Evolutionary conservation across 306 rosid species (phyloP), one percentile per base, ranked within the genome.

Genomic region (Crotalaria pallida): DNA sequence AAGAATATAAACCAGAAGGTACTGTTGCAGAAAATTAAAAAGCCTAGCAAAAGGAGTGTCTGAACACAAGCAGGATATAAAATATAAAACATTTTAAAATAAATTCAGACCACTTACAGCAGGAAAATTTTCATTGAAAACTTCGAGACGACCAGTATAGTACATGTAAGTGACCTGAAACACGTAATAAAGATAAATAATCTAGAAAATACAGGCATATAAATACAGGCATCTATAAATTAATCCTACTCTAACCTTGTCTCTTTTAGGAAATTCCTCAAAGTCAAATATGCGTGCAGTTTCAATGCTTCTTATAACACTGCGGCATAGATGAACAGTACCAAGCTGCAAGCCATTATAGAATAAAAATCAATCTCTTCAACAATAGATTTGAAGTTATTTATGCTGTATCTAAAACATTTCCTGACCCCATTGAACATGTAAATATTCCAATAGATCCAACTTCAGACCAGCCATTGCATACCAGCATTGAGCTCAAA

Each of bases 91-190:
- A 51, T 73, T 62, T 55, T 45, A 15, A 55, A 58, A 53, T 58
- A 75, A 72, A 50, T 48, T 61, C 52, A 66, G 72, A 73, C 52
- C 62, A 87, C 98, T 87, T 84, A 94, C 96, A 52, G 96, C 85
- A 24, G 95, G 91, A 64, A 91, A 94, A 73, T 94, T 94, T 87
- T 94, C 98, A 56, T 94, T 90, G 85, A 91, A 88, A 77, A 94
- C 99, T 77, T 94, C 97, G 1, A 94, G 95, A 58, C 99, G 97
- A n/a, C 99, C 99, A 9, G 99, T 94, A 79, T 90, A 94, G 79
- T 94, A 94, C 99, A 88, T 91, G 91, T 94, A 94, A 48, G 97
- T 87, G 69, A 88, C 98, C 96, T 90, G 90, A 58, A 83, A 68
- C 59, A 74, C n/a, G 44, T 43, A 51, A 75, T 6, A 56, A 19